A percentile compares a stretch with the other conserved stretches of the same genome.
phyloP scores from a whole-genome alignment of 371 early-diverging fungal genomes.

The Parasitella parasitica region DNA sequence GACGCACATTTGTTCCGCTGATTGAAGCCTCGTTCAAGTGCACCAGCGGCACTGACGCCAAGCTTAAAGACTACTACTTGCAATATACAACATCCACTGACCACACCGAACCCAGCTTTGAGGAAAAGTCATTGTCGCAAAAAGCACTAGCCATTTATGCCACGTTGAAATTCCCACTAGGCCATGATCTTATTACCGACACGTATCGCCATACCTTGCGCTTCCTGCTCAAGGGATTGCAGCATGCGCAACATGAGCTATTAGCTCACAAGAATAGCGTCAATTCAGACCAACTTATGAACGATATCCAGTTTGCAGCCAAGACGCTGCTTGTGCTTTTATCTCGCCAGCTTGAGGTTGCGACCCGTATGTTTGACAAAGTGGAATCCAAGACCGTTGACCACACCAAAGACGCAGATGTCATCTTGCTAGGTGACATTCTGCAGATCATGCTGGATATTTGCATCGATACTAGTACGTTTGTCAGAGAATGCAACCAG shows the following conservation, averaged over 20 bases:
- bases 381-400: neutral
- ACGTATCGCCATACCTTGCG: constrained; percentile 17
- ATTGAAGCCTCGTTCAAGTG: constrained; percentile 31
- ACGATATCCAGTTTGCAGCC: constrained; percentile 38
- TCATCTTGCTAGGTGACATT: constrained; percentile 13
- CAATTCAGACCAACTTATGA: constrained; percentile 29
- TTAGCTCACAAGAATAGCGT: neutral
- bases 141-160: constrained; percentile 42
- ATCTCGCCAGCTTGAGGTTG: constrained; percentile 26
- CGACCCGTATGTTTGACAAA: constrained; percentile 11
- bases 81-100: constrained; percentile 7
- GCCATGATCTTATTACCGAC: constrained; percentile 23
- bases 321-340: constrained; percentile 45
- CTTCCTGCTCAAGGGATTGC: constrained; percentile 20
- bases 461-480: constrained; percentile 27
- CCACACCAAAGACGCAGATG: constrained; percentile 11
- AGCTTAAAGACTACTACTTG: constrained; percentile 20
- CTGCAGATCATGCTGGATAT: constrained; percentile 30
- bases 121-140: constrained; percentile 29
- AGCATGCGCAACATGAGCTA: constrained; percentile 9
- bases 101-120: constrained; percentile 1
- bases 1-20: constrained; percentile 47
- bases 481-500: constrained; percentile 49
- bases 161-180: constrained; percentile 41
- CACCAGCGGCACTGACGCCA: neutral